These are phyloP conservation scores for Nicotiana knightiana DNA, from an alignment of 257 asterid species.

Conservation along the genomic window DNA sequence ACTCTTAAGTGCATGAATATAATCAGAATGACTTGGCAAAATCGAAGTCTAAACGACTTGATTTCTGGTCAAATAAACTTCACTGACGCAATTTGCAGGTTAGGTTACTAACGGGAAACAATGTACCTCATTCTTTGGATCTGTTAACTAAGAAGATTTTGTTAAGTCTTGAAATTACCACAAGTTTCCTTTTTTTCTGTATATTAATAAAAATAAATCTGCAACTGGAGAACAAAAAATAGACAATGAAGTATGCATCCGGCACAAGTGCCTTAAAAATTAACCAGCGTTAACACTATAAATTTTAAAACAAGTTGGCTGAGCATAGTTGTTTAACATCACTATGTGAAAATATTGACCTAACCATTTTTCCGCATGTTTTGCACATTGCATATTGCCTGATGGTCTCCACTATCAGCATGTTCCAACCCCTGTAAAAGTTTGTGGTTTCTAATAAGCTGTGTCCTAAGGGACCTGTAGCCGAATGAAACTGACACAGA, in stretches of 20 bases:
- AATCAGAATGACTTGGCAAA: neutral
- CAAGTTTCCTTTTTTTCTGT: neutral
- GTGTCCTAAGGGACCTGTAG: neutral
- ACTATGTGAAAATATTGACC: neutral
- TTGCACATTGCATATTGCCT: neutral
- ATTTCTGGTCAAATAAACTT: too few relatives aligned
- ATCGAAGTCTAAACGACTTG: neutral
- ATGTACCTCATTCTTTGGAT: neutral
- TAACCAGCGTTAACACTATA: neutral
- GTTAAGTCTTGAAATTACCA: neutral
- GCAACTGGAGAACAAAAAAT: neutral
- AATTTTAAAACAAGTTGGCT: neutral
- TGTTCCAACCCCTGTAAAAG: neutral
- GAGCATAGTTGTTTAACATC: neutral
- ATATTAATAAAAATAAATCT: too few relatives aligned
- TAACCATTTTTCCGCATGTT: neutral
- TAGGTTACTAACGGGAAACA: neutral
- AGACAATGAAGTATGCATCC: neutral
- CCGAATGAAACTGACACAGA: conserved; percentile 2
- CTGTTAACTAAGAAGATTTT: neutral
- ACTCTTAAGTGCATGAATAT: neutral
- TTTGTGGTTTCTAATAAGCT: conserved; percentile 1
- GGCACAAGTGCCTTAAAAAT: neutral
- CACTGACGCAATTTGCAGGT: neutral
- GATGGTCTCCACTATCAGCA: neutral